phyloP scores from a whole-genome alignment of 1,284 basidiomycete species.

The Trametes pubescens region DNA sequence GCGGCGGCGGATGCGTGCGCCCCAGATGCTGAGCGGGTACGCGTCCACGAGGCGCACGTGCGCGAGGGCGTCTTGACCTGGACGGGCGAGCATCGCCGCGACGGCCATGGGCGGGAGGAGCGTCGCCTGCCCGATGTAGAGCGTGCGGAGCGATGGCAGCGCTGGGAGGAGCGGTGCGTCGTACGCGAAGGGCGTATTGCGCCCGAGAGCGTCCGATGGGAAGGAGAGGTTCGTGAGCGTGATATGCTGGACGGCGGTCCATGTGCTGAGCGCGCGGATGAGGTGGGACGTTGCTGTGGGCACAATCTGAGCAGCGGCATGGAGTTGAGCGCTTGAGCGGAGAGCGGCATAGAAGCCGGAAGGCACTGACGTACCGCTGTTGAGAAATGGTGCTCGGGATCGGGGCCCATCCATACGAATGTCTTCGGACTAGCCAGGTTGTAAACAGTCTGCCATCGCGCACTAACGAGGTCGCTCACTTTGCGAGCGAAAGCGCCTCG shows the following conservation, averaged over 20 bases:
- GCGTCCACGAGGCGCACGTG: constrained; percentile 58
- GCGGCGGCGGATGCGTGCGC: constrained; percentile 49
- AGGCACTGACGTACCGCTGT: constrained; percentile 53
- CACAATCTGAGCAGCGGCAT: constrained; percentile 51
- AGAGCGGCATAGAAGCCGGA: neutral
- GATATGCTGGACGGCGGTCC: constrained; percentile 55
- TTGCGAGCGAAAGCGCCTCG: constrained; percentile 49
- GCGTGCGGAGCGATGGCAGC: constrained; percentile 49
- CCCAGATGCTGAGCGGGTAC: constrained; percentile 66
- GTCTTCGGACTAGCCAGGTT: constrained; percentile 51
- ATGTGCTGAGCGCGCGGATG: constrained; percentile 52
- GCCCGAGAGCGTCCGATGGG: constrained; percentile 37
- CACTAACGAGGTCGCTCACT: constrained; percentile 46
- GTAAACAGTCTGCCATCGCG: neutral
- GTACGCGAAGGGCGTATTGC: constrained; percentile 30
- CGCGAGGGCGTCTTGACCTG: constrained; percentile 41
- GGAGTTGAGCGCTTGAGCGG: neutral
- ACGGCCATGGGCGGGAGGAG: constrained; percentile 52
- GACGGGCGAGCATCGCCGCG: constrained; percentile 47
- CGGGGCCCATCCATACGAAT: constrained; percentile 65
- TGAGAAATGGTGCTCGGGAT: constrained; percentile 67
- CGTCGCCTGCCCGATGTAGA: constrained; percentile 59
- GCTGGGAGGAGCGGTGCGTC: constrained; percentile 43
- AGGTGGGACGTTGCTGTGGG: constrained; percentile 51
- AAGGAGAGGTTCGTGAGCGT: constrained; percentile 56